These are phyloP conservation scores for Russula virescens DNA, from an alignment of 768 basidiomycete species.

Conservation along the genomic window DNA sequence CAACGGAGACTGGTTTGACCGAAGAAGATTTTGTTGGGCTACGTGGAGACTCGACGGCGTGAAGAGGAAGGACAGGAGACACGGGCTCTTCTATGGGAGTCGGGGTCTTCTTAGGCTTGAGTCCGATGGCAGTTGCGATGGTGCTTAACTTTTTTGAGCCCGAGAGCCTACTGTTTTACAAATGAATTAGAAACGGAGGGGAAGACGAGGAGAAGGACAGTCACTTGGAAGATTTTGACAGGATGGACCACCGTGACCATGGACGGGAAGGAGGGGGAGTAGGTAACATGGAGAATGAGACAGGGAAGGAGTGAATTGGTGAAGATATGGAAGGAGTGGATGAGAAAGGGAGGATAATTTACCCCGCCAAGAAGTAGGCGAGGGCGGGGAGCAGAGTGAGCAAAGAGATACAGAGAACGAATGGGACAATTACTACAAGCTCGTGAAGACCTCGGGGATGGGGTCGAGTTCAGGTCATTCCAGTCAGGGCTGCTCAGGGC, in stretches of 20 bases:
- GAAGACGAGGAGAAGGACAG: slow-evolving; percentile 10
- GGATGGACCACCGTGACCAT: slow-evolving; percentile 33
- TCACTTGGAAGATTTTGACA: slow-evolving; percentile 25
- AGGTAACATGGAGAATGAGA: slow-evolving; percentile 9
- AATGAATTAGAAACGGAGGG: neutral
- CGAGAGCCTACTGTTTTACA: slow-evolving; percentile 7
- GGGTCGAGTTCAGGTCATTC: neutral
- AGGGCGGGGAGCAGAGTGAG: neutral
- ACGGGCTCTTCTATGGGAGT: slow-evolving; percentile 50
- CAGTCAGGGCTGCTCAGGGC: neutral
- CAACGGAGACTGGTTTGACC: slow-evolving; percentile 53
- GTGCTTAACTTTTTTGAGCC: slow-evolving; percentile 44
- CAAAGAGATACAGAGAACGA: neutral
- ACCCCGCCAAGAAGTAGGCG: neutral
- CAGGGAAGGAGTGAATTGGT: slow-evolving; percentile 21
- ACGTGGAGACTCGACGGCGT: slow-evolving; percentile 25
- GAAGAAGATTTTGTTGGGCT: slow-evolving; percentile 33
- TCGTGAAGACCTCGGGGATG: no score
- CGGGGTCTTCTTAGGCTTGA: slow-evolving; percentile 56
- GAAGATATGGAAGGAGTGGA: slow-evolving; percentile 15
- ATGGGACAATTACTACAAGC: neutral
- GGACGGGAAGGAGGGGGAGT: slow-evolving; percentile 25
- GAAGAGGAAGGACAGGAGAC: slow-evolving; percentile 25
- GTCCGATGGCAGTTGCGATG: slow-evolving; percentile 55
- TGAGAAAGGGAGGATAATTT: slow-evolving; percentile 2